phyloP scores from a whole-genome alignment of 257 asterid genomes.

The Fraxinus anomala region DNA sequence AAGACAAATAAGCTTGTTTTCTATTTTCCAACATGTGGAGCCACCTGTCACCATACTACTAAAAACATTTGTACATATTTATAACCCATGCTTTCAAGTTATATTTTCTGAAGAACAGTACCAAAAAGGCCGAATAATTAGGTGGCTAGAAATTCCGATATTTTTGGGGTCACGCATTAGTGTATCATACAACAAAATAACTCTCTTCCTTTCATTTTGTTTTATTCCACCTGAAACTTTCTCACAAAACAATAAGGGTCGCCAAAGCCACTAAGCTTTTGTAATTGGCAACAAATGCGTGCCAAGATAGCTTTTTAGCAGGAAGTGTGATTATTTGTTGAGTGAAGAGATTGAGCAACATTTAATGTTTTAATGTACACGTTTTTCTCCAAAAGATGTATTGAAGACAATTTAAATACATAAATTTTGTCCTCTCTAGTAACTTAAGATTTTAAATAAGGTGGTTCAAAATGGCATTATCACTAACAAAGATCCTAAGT shows the following conservation, averaged over 20 bases:
- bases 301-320: not conserved
- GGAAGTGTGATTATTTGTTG: not conserved
- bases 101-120: not conserved
- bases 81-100: not conserved
- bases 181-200: not conserved
- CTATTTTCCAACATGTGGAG: conserved; percentile 2
- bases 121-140: not conserved
- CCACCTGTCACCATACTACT: not conserved
- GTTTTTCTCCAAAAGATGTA: not conserved
- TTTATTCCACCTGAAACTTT: not conserved
- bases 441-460: not conserved
- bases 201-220: not conserved
- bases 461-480: not conserved
- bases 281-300: not conserved
- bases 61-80: not conserved
- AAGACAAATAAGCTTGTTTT: not conserved
- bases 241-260: not conserved
- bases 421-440: not conserved
- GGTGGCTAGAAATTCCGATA: not conserved
- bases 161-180: not conserved
- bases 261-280: not conserved
- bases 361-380: not conserved
- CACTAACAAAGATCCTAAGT: not conserved
- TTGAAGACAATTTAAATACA: not conserved
- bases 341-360: not conserved